A percentile compares a stretch with the other conserved stretches of the same genome.
Evolutionary conservation across 805 yeast species (phyloP).

Genomic region (Yamadazyma nakazawae): DNA sequence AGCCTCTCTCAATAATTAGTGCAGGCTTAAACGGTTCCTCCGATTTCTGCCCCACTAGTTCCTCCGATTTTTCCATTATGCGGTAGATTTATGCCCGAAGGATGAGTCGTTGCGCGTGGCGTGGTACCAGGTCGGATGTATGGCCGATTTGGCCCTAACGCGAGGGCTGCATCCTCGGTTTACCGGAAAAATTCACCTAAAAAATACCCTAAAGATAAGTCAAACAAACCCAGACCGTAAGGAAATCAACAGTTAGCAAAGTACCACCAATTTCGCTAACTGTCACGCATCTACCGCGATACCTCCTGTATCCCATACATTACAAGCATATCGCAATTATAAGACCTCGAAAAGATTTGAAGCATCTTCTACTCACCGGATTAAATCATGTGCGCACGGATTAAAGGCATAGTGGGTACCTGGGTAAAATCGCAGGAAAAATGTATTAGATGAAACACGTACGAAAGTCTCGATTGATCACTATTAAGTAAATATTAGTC

Average conservation of each 20-base stretch:
- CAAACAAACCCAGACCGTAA: background rate
- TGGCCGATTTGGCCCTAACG: background rate
- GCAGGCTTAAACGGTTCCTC: background rate
- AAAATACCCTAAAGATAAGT: background rate
- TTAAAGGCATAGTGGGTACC: background rate
- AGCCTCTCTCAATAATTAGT: background rate
- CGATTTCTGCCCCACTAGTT: constrained; percentile 2
- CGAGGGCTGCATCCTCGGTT: background rate
- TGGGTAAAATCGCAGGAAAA: no score
- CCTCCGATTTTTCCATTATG: constrained; percentile 3
- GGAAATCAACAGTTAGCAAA: no score
- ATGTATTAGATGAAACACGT: background rate
- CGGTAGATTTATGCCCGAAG: background rate
- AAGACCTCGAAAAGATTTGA: background rate
- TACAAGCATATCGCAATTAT: background rate
- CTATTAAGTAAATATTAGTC: background rate
- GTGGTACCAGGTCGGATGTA: background rate
- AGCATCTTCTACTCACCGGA: background rate
- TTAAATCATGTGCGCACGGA: background rate
- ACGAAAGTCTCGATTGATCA: background rate
- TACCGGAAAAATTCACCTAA: background rate
- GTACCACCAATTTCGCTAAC: no score
- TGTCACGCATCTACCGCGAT: background rate
- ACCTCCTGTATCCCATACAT: background rate
- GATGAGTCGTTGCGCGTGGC: background rate